Evolutionary conservation across 805 yeast genomes (phyloP), one percentile per base, ranked within the genome.

Genomic region (Yamadazyma insecticola): DNA sequence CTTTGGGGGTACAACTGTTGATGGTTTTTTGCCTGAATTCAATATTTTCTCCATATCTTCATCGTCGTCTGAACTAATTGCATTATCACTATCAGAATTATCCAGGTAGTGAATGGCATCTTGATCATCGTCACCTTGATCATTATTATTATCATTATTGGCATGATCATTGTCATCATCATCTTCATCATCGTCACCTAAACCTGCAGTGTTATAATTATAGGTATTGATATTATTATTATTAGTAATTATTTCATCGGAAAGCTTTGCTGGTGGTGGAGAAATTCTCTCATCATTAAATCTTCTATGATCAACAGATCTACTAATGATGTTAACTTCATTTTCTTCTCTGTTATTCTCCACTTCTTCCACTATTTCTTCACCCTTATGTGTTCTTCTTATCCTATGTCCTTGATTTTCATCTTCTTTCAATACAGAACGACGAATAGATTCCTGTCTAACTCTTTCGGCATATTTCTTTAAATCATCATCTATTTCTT

Each of bases 381-480:
- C 95, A 16, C 96, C 96, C 53, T 82, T 84, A 52, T 87, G 95
- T 3, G 96, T 85, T 46, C 87, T 70, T 43, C 86, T 69, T 42
- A 85, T 75, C 26, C 78, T 70, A 12, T 87, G 87, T 17, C 58
- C 50, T 19, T 67, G 75, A 18, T 47, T 54, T 23, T 65, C 71
- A 22, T 72, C 75, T 15, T 57, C 69, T 25, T 78, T 78, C 29
- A 88, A 58, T 10, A 88, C 82, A 12, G 83, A 70, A 34, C 81
- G 78, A 17, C 76, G 67, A 33, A 84, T 74, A 20, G 81, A 73
- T 51, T 83, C 83, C 36, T 74, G 74, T 30, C 81, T 73, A 8
- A 84, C 85, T 29, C 74, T 74, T 40, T 79, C 82, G 12, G 88
- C 89, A 35, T 80, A 72, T 42, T 72, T 67, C 42, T 74, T 79